Percentiles rank a stretch among this genome's conserved stretches.
phyloP scores from a whole-genome alignment of 1,139 yeast species.

The Sugiyamaella xylanicola region DNA sequence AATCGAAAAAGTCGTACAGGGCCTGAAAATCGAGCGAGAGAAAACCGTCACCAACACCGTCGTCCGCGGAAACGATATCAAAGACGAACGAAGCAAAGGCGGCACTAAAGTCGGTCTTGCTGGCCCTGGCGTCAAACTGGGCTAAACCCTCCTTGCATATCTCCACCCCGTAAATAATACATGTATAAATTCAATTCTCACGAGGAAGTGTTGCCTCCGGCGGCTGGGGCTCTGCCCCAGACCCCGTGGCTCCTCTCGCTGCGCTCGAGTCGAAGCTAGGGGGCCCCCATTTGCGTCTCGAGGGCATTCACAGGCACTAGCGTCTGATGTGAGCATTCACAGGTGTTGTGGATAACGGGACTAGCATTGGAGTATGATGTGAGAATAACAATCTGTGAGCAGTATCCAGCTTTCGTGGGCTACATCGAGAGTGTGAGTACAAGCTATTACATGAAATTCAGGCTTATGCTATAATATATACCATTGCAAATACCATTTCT shows the following conservation, averaged over 20 bases:
- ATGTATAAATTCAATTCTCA: not conserved
- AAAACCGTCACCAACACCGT: conserved; percentile 76
- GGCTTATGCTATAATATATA: no score
- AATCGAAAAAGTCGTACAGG: conserved; percentile 81
- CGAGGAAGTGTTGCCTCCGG: not conserved
- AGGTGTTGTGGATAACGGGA: no score
- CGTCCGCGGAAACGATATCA: conserved; percentile 53
- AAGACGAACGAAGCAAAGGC: conserved; percentile 39
- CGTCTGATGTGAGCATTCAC: no score
- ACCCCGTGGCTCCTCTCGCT: conserved; percentile 1
- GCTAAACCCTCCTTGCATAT: conserved; percentile 10
- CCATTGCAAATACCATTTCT: no score
- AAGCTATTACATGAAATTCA: no score
- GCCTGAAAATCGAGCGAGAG: conserved; percentile 68
- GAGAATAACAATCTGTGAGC: no score
- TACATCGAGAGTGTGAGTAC: no score
- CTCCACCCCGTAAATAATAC: conserved; percentile 8
- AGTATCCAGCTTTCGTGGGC: no score
- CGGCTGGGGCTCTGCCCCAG: conserved; percentile 2
- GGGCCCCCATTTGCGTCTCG: no score
- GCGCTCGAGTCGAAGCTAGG: not conserved
- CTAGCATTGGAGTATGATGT: no score
- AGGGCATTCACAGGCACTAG: not conserved
- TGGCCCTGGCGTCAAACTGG: conserved; percentile 17
- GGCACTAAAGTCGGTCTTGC: conserved; percentile 22